These are phyloP conservation scores for Boletales sp. DNA, from an alignment of 768 basidiomycete genomes.

Conservation along the genomic window DNA sequence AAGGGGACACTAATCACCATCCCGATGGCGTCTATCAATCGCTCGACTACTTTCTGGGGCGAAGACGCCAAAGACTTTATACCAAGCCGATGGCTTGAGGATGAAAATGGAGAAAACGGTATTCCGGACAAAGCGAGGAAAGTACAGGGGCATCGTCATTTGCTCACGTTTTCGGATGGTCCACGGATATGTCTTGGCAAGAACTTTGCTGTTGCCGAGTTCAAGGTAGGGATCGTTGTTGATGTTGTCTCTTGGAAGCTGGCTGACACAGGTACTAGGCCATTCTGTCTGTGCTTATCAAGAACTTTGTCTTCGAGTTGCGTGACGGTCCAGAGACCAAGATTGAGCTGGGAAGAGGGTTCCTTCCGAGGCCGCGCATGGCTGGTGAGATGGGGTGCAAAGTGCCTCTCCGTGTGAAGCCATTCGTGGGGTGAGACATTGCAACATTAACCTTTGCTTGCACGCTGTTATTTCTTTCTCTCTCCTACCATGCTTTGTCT, in stretches of 20 bases:
- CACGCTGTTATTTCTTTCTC: too few relatives aligned
- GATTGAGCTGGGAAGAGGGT: constrained; percentile 12
- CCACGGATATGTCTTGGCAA: constrained; percentile 49
- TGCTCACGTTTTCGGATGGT: constrained; percentile 51
- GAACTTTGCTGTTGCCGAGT: constrained; percentile 42
- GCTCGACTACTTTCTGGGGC: constrained; percentile 56
- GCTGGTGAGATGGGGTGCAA: constrained; percentile 20
- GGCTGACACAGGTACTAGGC: constrained; percentile 27
- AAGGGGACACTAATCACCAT: constrained; percentile 44
- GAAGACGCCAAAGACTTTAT: constrained; percentile 52
- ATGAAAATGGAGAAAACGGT: constrained; percentile 11
- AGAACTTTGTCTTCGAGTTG: constrained; percentile 35
- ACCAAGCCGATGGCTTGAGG: constrained; percentile 61
- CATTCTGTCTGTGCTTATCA: constrained; percentile 39
- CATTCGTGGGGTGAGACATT: constrained; percentile 2
- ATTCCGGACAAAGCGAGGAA: constrained; percentile 32
- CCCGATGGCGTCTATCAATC: constrained; percentile 47
- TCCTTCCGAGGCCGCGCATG: constrained; percentile 15
- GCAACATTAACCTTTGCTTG: background rate
- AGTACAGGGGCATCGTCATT: constrained; percentile 47
- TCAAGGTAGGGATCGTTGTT: constrained; percentile 22
- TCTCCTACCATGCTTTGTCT: too few relatives aligned
- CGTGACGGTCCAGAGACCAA: constrained; percentile 35
- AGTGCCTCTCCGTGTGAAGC: constrained; percentile 24
- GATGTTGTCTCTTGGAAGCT: too few relatives aligned